Base-by-base conservation (phyloP, 164 flowering plant genomes). In the Vitis amurensis region DNA sequence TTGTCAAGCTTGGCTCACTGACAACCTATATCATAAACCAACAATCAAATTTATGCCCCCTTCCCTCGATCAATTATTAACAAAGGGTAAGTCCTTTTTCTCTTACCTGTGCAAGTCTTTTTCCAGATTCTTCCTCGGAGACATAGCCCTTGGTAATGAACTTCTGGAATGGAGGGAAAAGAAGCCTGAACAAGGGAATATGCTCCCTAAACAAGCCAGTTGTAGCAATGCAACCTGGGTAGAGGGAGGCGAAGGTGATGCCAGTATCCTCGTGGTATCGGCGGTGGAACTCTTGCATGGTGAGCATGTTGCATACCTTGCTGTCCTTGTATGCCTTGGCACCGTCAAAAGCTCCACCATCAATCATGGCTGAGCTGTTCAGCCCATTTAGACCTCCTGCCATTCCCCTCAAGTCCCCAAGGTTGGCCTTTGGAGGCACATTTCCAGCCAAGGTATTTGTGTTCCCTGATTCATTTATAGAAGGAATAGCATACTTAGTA, bases 241-340 rank as follows among this genome's bases (percentile, higher is more conserved):
- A 95, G 50, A 95, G 93, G 63, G 99, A 95, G 30, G 97, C 88
- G 59, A 95, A 95, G 53, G 93, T 74, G 68, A 95, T 87, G 31
- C 97, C 98, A 0, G 99, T 91, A 19, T 90, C 97, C 77, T 95
- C 97, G 47, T 95, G 99, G 90, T 59, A 93, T 3, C 97, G 92
- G 69, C 91, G 73, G 83, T 95, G 99, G 87, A 93, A 91, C 77
- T 95, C 98, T 76, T 93, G 99, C 99, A 95, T 95, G 2, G 90
- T 91, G n/a, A 95, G 93, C 98, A 95, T 95, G 83, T 95, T 93
- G 91, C 99, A 95, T n/a, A 95, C 99, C 75, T 95, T 95, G 89
- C 99, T 93, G 89, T 95, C 99, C 80, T 93, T 93, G 90, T 95
- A 93, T 62, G 98, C 98, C 80, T 95, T 95, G 37, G 99, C 99